Evolutionary conservation across 192 early-diverging fungal genomes (phyloP).

Genomic region (Linnemannia hyalina): DNA sequence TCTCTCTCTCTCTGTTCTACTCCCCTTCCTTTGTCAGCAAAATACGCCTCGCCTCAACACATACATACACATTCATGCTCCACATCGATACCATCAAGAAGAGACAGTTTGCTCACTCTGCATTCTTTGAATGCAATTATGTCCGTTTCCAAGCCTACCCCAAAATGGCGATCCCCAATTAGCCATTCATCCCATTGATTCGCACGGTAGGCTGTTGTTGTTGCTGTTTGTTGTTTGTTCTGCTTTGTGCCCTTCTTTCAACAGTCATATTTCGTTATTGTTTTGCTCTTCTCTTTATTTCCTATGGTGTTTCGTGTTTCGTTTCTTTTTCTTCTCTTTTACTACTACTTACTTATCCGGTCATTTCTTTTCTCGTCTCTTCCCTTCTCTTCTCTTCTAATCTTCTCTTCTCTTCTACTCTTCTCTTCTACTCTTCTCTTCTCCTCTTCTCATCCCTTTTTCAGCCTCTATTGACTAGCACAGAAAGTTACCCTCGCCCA

Average conservation of each 20-base stretch:
- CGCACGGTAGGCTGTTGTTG: not conserved
- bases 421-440: too few species aligned
- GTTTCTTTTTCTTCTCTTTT: not conserved
- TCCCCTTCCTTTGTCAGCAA: conserved; percentile 3
- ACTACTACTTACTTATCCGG: not conserved
- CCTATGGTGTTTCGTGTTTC: conserved; percentile 12
- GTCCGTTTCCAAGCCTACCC: too few species aligned
- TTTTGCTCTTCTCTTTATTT: conserved; percentile 7
- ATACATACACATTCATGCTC: too few species aligned
- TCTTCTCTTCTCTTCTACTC: too few species aligned
- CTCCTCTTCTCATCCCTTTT: not conserved
- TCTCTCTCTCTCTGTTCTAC: conserved; percentile 1
- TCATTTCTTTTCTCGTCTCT: not conserved
- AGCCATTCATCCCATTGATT: not conserved
- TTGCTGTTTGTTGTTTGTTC: not conserved
- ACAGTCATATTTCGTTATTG: not conserved
- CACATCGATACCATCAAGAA: too few species aligned
- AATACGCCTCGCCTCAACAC: not conserved
- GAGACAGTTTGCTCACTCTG: too few species aligned
- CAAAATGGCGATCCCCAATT: too few species aligned
- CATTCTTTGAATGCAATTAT: too few species aligned
- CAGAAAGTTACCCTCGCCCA: not conserved
- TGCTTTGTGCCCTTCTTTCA: too few species aligned
- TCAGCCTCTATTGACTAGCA: not conserved
- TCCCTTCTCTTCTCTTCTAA: too few species aligned